phyloP scores from a whole-genome alignment of 2,329 filamentous ascomycete species.

The Zasmidium citrigriseum region DNA sequence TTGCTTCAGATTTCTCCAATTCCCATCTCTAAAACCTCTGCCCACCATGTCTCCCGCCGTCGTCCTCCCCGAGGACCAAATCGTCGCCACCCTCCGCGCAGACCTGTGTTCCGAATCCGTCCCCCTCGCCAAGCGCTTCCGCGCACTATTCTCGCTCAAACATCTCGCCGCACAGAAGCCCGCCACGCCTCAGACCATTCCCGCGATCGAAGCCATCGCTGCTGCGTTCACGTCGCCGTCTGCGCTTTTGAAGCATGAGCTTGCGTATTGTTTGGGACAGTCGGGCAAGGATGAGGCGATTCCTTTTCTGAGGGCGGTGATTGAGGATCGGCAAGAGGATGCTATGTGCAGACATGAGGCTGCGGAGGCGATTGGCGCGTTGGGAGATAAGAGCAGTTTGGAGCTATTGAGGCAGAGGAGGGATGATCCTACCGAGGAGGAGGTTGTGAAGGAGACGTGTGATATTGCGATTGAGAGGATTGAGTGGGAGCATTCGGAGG shows the following conservation, averaged over 20 bases:
- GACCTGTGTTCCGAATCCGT: constrained; percentile 78
- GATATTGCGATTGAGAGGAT: constrained; percentile 95
- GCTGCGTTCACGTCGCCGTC: constrained; percentile 83
- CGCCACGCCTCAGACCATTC: constrained; percentile 58
- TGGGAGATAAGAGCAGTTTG: constrained; percentile 74
- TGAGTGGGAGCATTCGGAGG: constrained; percentile 82
- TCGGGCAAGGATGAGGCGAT: constrained; percentile 76
- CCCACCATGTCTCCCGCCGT: constrained; percentile 15
- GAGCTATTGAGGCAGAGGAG: constrained; percentile 71
- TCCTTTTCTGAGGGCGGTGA: constrained; percentile 69
- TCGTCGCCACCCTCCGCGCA: constrained; percentile 67
- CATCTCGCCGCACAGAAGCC: constrained; percentile 74
- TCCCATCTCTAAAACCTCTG: background rate
- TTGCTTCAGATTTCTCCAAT: background rate
- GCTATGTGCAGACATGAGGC: constrained; percentile 96
- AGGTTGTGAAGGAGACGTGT: constrained; percentile 90
- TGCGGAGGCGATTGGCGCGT: constrained; percentile 87
- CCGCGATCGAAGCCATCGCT: constrained; percentile 78
- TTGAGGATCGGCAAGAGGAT: constrained; percentile 81
- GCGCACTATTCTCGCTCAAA: constrained; percentile 96
- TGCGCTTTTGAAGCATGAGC: constrained; percentile 90
- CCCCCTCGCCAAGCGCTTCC: constrained; percentile 85
- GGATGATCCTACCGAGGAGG: constrained; percentile 73
- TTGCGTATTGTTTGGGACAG: constrained; percentile 96
- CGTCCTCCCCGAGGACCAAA: constrained; percentile 36